Conservation (phyloP, 805 yeast species). For the Ogataea wickerhamii region DNA sequence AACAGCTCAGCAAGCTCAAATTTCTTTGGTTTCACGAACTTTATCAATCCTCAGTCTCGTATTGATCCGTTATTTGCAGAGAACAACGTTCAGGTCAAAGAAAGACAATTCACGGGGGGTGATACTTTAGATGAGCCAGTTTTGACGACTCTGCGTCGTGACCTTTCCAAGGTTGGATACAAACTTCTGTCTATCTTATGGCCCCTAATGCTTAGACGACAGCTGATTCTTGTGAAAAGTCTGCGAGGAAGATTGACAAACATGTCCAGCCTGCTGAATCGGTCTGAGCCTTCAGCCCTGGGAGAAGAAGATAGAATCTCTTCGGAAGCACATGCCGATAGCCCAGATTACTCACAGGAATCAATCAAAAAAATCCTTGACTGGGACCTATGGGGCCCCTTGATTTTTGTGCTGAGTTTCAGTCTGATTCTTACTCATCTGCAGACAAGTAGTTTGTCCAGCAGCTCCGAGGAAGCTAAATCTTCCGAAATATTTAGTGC, state of each 20-base stretch:
- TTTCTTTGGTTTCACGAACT: constrained; percentile 30
- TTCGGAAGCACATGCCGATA: constrained; percentile 7
- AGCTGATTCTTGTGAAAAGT: constrained; percentile 27
- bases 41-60: constrained; percentile 32
- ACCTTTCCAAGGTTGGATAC: constrained; percentile 32
- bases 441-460: constrained; percentile 29
- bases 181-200: constrained; percentile 35
- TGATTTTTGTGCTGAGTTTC: constrained; percentile 47
- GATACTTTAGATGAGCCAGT: constrained; percentile 59
- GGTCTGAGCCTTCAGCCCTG: constrained; percentile 11
- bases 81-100: constrained; percentile 33
- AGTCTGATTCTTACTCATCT: constrained; percentile 47
- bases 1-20: constrained; percentile 4
- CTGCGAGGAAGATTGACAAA: constrained; percentile 24
- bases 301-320: constrained; percentile 18
- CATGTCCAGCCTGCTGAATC: constrained; percentile 8
- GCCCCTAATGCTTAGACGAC: constrained; percentile 34
- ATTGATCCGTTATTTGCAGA: constrained; percentile 25
- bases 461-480: constrained; percentile 25
- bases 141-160: constrained; percentile 40
- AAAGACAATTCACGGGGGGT: constrained; percentile 54
- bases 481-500: constrained; percentile 53
- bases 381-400: constrained; percentile 66
- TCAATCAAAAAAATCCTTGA: constrained; percentile 39
- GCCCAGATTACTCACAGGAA: constrained; percentile 32